A percentile compares a stretch with the other conserved stretches of the same genome.
Conservation (phyloP, 192 early-diverging fungal species). For the Cladochytrium replicatum region DNA sequence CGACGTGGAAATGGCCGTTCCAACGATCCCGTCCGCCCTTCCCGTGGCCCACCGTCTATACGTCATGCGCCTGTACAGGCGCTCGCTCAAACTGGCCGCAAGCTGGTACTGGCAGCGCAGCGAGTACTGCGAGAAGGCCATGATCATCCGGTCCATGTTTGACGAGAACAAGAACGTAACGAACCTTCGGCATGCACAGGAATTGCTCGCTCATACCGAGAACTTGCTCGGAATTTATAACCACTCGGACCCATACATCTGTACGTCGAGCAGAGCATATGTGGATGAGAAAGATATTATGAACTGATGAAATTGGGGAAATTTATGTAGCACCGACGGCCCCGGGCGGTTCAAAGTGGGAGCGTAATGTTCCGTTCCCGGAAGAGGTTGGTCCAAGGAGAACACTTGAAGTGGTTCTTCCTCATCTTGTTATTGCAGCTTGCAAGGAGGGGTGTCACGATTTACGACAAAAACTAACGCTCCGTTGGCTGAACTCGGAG, state of each 20-base stretch:
- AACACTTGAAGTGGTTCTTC: too few species aligned
- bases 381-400: too few species aligned
- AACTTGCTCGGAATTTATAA: conserved; percentile 55
- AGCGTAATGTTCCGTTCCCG: conserved; percentile 68
- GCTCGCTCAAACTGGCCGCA: conserved; percentile 64
- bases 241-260: conserved; percentile 79
- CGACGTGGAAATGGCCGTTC: too few species aligned
- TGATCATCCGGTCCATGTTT: conserved; percentile 77
- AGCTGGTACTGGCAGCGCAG: conserved; percentile 85
- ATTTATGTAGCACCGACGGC: conserved; percentile 53
- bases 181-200: conserved; percentile 62
- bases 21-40: too few species aligned
- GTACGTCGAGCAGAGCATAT: conserved; percentile 30
- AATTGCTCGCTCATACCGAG: conserved; percentile 59
- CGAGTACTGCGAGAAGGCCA: conserved; percentile 67
- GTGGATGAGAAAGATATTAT: background rate
- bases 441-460: conserved; percentile 22
- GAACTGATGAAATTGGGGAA: too few species aligned
- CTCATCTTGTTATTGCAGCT: conserved; percentile 11
- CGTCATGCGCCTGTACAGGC: conserved; percentile 75
- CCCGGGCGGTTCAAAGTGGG: conserved; percentile 70
- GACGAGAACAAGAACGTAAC: conserved; percentile 66
- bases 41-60: conserved; percentile 53
- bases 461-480: conserved; percentile 33
- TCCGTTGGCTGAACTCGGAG: too few species aligned